Conservation (phyloP, 2,329 filamentous ascomycete species). For the Sclerotinia sclerotiorum region DNA sequence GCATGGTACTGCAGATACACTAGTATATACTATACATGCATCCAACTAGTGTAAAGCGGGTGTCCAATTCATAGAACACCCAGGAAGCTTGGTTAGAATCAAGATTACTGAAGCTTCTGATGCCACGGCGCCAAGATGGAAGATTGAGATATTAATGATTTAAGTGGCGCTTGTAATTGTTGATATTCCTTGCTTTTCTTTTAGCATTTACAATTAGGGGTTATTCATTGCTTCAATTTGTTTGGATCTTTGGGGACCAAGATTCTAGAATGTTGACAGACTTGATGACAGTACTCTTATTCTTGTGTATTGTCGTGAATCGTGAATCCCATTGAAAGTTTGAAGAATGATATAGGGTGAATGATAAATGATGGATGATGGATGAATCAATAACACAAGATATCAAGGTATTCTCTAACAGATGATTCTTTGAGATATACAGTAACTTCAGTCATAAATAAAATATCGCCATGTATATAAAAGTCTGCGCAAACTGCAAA, state of each 20-base stretch:
- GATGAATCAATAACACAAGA: too few relatives aligned
- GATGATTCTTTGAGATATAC: neutral
- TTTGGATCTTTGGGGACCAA: neutral
- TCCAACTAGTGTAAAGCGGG: neutral
- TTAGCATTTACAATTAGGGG: neutral
- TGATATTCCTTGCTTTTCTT: neutral
- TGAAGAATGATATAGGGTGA: too few relatives aligned
- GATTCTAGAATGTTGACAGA: neutral
- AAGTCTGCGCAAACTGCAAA: neutral
- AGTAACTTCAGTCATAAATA: neutral
- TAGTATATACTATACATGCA: neutral
- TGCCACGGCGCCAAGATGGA: neutral
- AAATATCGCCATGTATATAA: neutral
- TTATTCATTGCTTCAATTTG: neutral
- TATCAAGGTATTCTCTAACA: too few relatives aligned
- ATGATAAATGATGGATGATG: too few relatives aligned
- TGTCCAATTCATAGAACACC: neutral
- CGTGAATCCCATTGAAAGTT: too few relatives aligned
- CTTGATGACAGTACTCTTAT: too few relatives aligned
- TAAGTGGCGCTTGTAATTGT: neutral
- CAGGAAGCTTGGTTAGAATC: constrained; percentile 5
- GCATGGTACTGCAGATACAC: too few relatives aligned
- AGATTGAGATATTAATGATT: neutral
- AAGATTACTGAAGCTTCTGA: constrained; percentile 9
- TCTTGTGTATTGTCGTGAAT: too few relatives aligned